Evolutionary conservation across 2,329 filamentous ascomycete species (phyloP).

Genomic region (Exophiala sp.): DNA sequence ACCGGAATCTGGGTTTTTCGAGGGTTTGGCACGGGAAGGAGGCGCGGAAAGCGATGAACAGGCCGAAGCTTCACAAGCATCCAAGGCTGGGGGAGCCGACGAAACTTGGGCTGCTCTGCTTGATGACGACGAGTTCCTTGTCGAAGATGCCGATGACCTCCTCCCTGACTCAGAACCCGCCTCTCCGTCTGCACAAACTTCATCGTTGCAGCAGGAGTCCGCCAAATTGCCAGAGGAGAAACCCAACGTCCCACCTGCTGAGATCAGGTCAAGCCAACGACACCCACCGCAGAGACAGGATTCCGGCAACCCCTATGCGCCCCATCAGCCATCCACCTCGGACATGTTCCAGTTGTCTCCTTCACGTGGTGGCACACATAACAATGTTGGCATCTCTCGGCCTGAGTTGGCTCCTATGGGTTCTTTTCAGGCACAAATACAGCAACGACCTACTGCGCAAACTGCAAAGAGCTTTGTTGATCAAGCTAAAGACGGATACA

Average conservation of each 20-base stretch:
- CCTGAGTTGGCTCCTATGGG: constrained; percentile 15
- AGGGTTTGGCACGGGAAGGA: constrained; percentile 8
- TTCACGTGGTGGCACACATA: constrained; percentile 21
- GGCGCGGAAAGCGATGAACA: background rate
- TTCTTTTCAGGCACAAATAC: constrained; percentile 31
- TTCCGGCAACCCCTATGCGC: constrained; percentile 47
- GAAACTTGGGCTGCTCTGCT: constrained; percentile 82
- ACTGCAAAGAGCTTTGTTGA: constrained; percentile 72
- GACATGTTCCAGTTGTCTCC: constrained; percentile 40
- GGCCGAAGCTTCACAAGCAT: constrained; percentile 1
- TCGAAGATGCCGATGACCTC: constrained; percentile 77
- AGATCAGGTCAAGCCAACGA: constrained; percentile 17
- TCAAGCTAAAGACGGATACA: constrained; percentile 86
- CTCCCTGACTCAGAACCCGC: constrained; percentile 62
- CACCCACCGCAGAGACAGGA: constrained; percentile 22
- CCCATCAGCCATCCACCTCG: constrained; percentile 49
- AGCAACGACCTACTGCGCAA: constrained; percentile 38
- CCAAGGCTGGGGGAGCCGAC: constrained; percentile 61
- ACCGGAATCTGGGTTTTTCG: constrained; percentile 28
- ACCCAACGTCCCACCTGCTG: constrained; percentile 1
- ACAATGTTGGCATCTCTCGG: constrained; percentile 20
- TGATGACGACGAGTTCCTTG: constrained; percentile 64
- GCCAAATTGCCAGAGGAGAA: constrained; percentile 27
- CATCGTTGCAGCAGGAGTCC: constrained; percentile 20
- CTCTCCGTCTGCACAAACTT: constrained; percentile 18